Conservation (phyloP, 441 rosid genomes). For the Gossypium trilobum region DNA sequence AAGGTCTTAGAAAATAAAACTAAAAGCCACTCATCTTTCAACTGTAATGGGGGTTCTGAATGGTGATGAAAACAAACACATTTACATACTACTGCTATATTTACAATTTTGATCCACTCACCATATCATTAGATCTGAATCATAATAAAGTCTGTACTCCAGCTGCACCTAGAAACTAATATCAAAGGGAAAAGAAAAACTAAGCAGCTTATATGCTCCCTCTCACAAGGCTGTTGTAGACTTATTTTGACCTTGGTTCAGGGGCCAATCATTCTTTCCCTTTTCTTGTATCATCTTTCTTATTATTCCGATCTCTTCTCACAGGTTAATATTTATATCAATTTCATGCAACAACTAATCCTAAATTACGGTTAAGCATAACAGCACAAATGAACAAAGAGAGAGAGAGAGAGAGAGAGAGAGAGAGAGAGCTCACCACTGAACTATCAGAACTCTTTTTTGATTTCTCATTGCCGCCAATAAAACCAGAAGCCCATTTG, state of each 20-base stretch:
- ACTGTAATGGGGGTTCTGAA: background rate
- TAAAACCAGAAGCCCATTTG: constrained; percentile 92
- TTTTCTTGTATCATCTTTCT: background rate
- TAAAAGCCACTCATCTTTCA: background rate
- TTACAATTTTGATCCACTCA: background rate
- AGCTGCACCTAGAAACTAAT: background rate
- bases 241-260: background rate
- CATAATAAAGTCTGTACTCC: background rate
- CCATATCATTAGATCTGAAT: background rate
- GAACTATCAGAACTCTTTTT: constrained; percentile 33
- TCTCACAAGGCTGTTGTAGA: background rate
- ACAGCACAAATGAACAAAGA: background rate
- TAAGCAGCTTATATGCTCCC: background rate
- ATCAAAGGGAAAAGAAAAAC: background rate
- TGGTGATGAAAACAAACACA: background rate
- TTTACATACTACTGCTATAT: background rate
- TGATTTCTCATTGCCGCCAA: constrained; percentile 61
- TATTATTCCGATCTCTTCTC: background rate
- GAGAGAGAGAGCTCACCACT: constrained; percentile 27
- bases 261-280: background rate
- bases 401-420: background rate
- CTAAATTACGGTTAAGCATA: background rate
- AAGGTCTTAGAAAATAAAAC: background rate
- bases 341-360: background rate
- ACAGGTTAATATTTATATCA: background rate